Percentiles rank a stretch among this genome's conserved stretches.
These are phyloP conservation scores for Anthostomella pinea DNA, from an alignment of 2,329 filamentous ascomycete genomes.

Conservation along the genomic window DNA sequence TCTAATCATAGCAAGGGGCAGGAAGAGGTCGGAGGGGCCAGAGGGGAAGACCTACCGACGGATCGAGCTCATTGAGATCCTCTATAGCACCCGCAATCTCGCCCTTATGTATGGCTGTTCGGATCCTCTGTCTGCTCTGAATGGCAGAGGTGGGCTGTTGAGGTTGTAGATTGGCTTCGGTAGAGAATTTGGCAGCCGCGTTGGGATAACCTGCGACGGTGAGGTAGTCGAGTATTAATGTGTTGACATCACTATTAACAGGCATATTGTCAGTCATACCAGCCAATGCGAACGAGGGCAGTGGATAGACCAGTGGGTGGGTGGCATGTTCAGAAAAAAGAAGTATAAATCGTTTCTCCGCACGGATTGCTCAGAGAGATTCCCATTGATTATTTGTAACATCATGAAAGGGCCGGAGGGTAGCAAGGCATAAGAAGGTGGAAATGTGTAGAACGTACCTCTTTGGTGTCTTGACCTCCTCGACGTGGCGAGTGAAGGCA, in stretches of 20 bases:
- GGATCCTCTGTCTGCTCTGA: conserved; percentile 74
- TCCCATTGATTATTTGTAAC: conserved; percentile 92
- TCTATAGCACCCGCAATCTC: conserved; percentile 84
- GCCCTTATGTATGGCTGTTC: conserved; percentile 79
- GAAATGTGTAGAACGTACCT: conserved; percentile 60
- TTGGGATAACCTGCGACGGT: conserved; percentile 93
- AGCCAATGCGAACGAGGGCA: not conserved
- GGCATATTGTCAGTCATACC: conserved; percentile 12
- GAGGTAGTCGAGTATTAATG: conserved; percentile 92
- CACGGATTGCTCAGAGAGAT: conserved; percentile 98
- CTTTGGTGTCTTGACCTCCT: conserved; percentile 83
- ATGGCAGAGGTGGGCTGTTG: conserved; percentile 72
- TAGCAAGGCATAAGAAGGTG: conserved; percentile 5
- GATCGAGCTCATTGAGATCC: conserved; percentile 83
- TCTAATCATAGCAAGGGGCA: conserved; percentile 79
- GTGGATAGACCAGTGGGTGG: conserved; percentile 6
- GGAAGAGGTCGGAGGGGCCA: conserved; percentile 3
- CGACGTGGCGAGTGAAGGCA: conserved; percentile 76
- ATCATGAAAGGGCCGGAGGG: conserved; percentile 27
- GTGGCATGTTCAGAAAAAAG: conserved; percentile 25
- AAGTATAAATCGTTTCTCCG: conserved; percentile 72
- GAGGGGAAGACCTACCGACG: conserved; percentile 65
- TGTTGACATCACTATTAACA: conserved; percentile 81
- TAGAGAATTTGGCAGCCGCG: conserved; percentile 88
- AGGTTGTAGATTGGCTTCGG: conserved; percentile 82